These are phyloP conservation scores for Pseudogymnoascus sp. DNA, from an alignment of 2,329 filamentous ascomycete genomes.

Conservation along the genomic window DNA sequence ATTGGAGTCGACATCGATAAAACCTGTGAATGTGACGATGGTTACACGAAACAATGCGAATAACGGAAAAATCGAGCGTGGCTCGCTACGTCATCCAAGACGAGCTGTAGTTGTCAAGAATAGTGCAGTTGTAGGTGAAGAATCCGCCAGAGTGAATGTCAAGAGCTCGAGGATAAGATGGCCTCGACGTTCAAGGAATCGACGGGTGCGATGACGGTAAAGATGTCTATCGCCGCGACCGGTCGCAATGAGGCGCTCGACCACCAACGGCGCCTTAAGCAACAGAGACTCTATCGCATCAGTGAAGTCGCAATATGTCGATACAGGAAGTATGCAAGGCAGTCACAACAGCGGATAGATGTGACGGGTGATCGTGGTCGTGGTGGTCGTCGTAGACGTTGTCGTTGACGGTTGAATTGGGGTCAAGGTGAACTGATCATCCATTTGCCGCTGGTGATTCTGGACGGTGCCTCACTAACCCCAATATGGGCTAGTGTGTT, in stretches of 20 bases:
- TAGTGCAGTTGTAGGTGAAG: background rate
- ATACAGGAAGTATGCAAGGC: background rate
- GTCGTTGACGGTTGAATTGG: constrained; percentile 3
- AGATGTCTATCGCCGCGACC: constrained; percentile 6
- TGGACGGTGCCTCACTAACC: constrained; percentile 8
- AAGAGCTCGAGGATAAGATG: background rate
- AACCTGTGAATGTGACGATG: constrained; percentile 6
- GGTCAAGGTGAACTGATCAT: constrained; percentile 4
- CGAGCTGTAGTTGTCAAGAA: background rate
- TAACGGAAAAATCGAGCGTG: background rate
- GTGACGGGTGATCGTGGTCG: constrained; percentile 1
- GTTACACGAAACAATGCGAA: constrained; percentile 7
- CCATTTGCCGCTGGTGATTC: constrained; percentile 4
- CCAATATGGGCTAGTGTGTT: background rate
- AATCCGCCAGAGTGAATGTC: background rate
- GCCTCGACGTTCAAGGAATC: background rate
- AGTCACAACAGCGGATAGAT: background rate
- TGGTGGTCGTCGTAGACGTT: background rate
- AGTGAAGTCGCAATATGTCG: constrained; percentile 4
- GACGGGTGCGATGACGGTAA: background rate
- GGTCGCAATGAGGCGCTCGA: constrained; percentile 8
- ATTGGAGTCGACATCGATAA: constrained; percentile 9
- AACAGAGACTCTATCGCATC: constrained; percentile 3
- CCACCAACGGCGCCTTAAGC: background rate
- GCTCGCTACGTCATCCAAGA: constrained; percentile 3